Percentiles rank a stretch among this genome's conserved stretches.
Evolutionary conservation across 768 basidiomycete genomes (phyloP).

Genomic region (Naganishia friedmannii): DNA sequence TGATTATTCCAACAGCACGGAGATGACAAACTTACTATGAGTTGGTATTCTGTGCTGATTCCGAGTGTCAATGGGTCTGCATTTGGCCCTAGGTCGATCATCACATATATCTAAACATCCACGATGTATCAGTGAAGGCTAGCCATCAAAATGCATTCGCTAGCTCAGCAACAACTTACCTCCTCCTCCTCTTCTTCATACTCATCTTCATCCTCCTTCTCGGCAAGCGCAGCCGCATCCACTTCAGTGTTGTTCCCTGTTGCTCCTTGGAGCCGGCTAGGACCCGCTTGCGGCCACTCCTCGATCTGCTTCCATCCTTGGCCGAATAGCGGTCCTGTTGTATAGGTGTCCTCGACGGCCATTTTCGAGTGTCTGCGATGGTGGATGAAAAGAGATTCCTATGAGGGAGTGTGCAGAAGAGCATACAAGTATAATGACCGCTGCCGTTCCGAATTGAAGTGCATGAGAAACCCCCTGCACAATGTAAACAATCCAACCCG

Average conservation of each 20-base stretch:
- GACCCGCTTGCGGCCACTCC: slow-evolving; percentile 16
- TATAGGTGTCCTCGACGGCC: neutral
- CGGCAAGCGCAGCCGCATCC: neutral
- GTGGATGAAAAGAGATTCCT: no score
- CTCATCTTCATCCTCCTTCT: slow-evolving; percentile 22
- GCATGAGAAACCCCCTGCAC: neutral
- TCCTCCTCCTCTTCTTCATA: slow-evolving; percentile 27
- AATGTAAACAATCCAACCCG: neutral
- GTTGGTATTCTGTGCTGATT: slow-evolving; percentile 24
- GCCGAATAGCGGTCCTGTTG: slow-evolving; percentile 9
- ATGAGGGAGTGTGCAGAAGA: neutral
- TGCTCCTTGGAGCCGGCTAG: slow-evolving; percentile 2
- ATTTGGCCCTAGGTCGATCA: slow-evolving; percentile 22
- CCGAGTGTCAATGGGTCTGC: slow-evolving; percentile 17
- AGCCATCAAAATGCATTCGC: neutral
- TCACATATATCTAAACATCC: slow-evolving; percentile 16
- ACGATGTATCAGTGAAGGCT: neutral
- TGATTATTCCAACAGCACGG: neutral
- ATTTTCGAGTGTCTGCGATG: no score
- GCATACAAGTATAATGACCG: neutral
- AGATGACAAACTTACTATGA: slow-evolving; percentile 8
- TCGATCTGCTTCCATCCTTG: slow-evolving; percentile 26
- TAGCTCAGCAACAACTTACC: neutral
- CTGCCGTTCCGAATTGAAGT: no score
- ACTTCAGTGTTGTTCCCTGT: neutral